Base-by-base conservation (phyloP, 345 rosid species). In the Turnera subulata region DNA sequence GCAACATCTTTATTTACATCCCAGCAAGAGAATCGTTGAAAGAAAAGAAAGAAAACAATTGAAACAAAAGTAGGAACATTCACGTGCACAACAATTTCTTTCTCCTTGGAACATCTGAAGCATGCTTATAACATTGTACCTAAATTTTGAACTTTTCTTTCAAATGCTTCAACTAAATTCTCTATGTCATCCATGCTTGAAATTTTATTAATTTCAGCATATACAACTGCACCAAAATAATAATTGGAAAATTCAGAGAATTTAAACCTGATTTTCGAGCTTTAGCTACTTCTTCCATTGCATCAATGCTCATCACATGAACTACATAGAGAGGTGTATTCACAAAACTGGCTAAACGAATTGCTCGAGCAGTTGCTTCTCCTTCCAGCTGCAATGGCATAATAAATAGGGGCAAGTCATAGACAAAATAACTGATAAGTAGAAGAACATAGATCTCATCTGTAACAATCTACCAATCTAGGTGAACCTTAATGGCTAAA, bases 271-370 rank as follows among this genome's bases (percentile, higher is more conserved):
- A 80, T 67, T 84, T 84, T 67, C 96, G 79, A 67, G 97, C 99
- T 80, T 70, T 81, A 69, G 95, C 95, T 61, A 93, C 80, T 78
- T 93, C 99, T 66, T 93, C 97, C 95, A 93, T 85, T 43, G 97
- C 99, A 73, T 93, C 99, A 51, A 77, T 81, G 85, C 97, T 93
- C 96, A 93, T 93, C 67, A 93, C 99, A 78, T 93, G 99, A 70
- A 89, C 99, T 43, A 89, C 89, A 66, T 93, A 93, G 15, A 93
- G 89, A 51, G 97, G 99, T 0, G 96, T 90, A 76, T 89, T 82
- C 62, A 90, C 86, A 78, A 93, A 93, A 57, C 63, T 64, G 18
- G 99, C 99, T 76, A 89, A 85, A 62, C 72, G 95, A 77, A 93
- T 80, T 46, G 99, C 99, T 32, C 97, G 85, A 55, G 92, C 64